phyloP scores from a whole-genome alignment of 768 basidiomycete genomes.

The Podaxis mareebaensis region DNA sequence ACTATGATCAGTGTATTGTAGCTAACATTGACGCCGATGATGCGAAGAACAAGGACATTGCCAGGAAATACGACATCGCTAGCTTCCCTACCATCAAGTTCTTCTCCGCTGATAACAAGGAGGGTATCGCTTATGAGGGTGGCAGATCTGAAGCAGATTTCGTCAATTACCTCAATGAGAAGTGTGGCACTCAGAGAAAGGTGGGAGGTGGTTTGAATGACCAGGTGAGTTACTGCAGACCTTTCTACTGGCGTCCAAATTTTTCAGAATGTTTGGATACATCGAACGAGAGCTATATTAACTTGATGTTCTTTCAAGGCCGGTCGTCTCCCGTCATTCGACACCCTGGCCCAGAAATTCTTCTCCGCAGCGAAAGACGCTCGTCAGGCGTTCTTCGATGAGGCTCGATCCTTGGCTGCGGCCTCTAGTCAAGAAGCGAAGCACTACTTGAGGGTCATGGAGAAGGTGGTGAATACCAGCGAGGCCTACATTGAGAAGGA shows the following conservation, averaged over 20 bases:
- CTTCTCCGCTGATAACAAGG: slow-evolving; percentile 74
- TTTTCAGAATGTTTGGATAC: too few relatives aligned
- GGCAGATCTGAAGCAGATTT: slow-evolving; percentile 76
- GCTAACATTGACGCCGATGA: slow-evolving; percentile 93
- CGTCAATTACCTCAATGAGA: slow-evolving; percentile 77
- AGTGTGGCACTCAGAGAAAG: slow-evolving; percentile 83
- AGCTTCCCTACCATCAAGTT: slow-evolving; percentile 96
- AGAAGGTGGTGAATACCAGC: slow-evolving; percentile 72
- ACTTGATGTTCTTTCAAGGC: slow-evolving; percentile 49
- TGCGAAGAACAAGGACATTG: slow-evolving; percentile 70
- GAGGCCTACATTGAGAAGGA: slow-evolving; percentile 87
- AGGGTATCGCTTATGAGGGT: slow-evolving; percentile 66
- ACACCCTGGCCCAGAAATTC: slow-evolving; percentile 76
- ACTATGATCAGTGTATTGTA: slow-evolving; percentile 66
- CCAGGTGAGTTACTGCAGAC: slow-evolving; percentile 39
- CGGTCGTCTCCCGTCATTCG: slow-evolving; percentile 78
- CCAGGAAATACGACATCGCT: slow-evolving; percentile 66
- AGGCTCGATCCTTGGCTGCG: slow-evolving; percentile 59
- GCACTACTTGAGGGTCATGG: slow-evolving; percentile 90
- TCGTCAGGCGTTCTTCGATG: slow-evolving; percentile 62
- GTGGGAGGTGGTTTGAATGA: slow-evolving; percentile 81
- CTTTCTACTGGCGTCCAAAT: neutral
- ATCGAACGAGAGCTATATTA: neutral
- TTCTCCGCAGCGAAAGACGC: slow-evolving; percentile 56
- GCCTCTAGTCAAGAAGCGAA: slow-evolving; percentile 52